Evolutionary conservation across 768 basidiomycete species (phyloP), one percentile per base, ranked within the genome.

Genomic region (Russula sp.): DNA sequence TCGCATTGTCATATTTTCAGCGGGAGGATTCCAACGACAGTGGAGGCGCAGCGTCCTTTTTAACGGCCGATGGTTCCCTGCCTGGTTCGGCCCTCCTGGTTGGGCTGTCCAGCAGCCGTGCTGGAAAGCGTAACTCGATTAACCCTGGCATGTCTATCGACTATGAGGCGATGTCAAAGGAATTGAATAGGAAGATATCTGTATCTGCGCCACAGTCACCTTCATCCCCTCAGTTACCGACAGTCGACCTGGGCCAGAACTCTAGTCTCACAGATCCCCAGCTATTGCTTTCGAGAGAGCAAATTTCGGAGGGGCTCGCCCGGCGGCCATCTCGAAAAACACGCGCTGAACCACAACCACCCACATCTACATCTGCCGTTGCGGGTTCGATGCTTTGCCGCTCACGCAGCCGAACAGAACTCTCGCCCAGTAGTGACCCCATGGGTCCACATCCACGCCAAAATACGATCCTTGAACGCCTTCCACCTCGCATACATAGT

Each of bases 101-200:
- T 64, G 61, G 65, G 20, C 65, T 65, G 8, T 75, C 75, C 0
- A 73, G 74, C 0, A 74, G 74, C 6, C 77, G 80, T 40, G 74
- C 77, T 0, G 81, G 80, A 28, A 80, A 78, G 51, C 75, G 84
- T 14, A 75, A 80, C 24, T 85, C 84, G 5, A 84, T 85, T 65
- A 85, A 83, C 61, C 85, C 85, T 1, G 78, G 72, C 5, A 71
- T 80, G 50, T 71, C 77, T 8, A 74, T 83, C 64, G 77, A 73
- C 24, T 61, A 69, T 40, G 67, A 59, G 32, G 49, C 61, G 14
- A 4, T 52, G 13, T 50, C 59, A 40, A 6, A 59, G 13, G 69
- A 64, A 49, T 38, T 36, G 22, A 60, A 24, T 22, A 40, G 38
- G 38, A 50, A 56, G 18, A 57, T 54, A 55, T 50, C 64, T 26